Percentiles rank a stretch among this genome's conserved stretches.
phyloP scores from a whole-genome alignment of 2,329 filamentous ascomycete species.

The Cytospora chrysosperma region DNA sequence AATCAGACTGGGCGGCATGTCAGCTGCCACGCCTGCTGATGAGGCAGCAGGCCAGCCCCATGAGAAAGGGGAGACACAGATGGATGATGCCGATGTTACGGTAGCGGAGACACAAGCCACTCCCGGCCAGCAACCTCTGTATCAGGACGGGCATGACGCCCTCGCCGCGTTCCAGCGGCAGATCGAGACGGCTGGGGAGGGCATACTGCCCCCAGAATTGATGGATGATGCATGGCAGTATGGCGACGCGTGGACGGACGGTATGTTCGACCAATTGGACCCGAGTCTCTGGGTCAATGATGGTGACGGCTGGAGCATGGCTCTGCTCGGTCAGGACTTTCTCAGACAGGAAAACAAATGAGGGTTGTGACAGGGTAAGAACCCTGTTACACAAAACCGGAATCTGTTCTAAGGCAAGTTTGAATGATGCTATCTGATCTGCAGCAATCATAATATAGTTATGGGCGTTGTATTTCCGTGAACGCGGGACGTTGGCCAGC shows the following conservation, averaged over 20 bases:
- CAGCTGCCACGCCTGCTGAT: neutral
- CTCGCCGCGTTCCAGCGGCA: slow-evolving; percentile 6
- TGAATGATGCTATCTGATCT: neutral
- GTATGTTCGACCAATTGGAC: slow-evolving; percentile 27
- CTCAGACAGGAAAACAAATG: slow-evolving; percentile 5
- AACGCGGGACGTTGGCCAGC: too few relatives aligned
- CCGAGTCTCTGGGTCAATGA: slow-evolving; percentile 26
- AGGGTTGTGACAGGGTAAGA: neutral
- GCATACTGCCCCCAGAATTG: slow-evolving; percentile 1
- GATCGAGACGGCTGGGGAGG: slow-evolving; percentile 4
- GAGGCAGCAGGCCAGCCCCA: neutral
- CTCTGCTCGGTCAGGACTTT: neutral
- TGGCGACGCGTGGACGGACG: slow-evolving; percentile 24
- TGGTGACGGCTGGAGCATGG: slow-evolving; percentile 10
- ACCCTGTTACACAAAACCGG: neutral
- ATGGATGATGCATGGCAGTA: slow-evolving; percentile 22
- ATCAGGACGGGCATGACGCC: neutral
- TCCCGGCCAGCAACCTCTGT: neutral
- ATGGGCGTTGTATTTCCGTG: too few relatives aligned
- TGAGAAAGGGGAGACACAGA: neutral
- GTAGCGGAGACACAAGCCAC: neutral
- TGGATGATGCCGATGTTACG: neutral
- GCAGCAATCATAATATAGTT: too few relatives aligned
- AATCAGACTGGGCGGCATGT: slow-evolving; percentile 35
- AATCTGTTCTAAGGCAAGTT: neutral